These are phyloP conservation scores for Saccharomycopsis fermentans DNA, from an alignment of 805 yeast species.

Conservation along the genomic window DNA sequence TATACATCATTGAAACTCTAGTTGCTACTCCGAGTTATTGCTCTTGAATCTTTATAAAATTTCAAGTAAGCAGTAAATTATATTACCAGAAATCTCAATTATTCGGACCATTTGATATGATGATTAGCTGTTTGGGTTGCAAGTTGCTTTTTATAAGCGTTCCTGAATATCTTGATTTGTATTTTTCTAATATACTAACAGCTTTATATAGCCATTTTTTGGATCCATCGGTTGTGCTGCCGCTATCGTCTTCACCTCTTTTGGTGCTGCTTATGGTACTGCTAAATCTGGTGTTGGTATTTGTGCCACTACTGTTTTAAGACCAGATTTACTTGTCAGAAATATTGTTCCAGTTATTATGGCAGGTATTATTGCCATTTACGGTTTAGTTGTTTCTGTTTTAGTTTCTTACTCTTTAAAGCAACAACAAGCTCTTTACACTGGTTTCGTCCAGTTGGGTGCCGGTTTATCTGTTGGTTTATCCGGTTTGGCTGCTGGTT, in stretches of 20 bases:
- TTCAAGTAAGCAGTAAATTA: no score
- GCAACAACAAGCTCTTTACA: conserved; percentile 87
- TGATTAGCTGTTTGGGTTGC: background rate
- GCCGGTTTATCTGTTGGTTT: conserved; percentile 97
- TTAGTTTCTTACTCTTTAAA: conserved; percentile 81
- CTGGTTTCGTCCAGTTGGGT: conserved; percentile 96
- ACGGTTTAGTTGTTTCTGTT: conserved; percentile 94
- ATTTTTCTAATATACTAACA: conserved; percentile 19
- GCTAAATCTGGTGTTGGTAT: conserved; percentile 99
- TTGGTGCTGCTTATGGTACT: conserved; percentile 98
- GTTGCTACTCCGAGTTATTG: no score
- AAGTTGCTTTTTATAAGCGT: no score
- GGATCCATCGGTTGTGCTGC: conserved; percentile 99
- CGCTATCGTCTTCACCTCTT: conserved; percentile 96
- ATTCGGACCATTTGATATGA: background rate
- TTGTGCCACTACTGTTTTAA: conserved; percentile 93
- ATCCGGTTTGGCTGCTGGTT: conserved; percentile 96
- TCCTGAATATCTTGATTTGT: background rate
- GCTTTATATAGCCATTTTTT: conserved; percentile 69
- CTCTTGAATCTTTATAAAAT: no score
- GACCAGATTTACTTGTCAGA: conserved; percentile 92
- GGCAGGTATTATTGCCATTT: conserved; percentile 99
- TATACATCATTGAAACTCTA: no score
- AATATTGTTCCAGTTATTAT: conserved; percentile 94
- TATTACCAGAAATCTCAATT: no score